Evolutionary conservation across 2,329 filamentous ascomycete species (phyloP).

Genomic region (Sporothrix schenckii): DNA sequence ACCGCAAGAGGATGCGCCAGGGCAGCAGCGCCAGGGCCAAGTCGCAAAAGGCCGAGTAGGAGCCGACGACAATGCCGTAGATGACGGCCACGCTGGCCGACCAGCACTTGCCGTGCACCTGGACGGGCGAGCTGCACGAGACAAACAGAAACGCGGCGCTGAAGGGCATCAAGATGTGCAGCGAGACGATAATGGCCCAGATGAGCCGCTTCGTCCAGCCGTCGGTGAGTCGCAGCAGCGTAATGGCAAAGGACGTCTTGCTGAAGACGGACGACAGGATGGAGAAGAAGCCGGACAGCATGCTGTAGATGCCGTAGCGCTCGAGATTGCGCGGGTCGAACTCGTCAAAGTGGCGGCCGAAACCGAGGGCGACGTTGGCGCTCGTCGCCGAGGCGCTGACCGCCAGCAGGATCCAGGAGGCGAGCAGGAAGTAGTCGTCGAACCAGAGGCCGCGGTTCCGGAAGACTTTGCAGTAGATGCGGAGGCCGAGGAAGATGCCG

Average conservation of each 20-base stretch:
- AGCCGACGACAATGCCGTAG: constrained; percentile 38
- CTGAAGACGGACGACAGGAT: constrained; percentile 41
- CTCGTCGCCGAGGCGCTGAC: constrained; percentile 24
- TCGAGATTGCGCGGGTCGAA: constrained; percentile 25
- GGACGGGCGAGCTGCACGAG: constrained; percentile 38
- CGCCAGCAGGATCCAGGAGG: constrained; percentile 37
- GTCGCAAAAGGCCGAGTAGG: constrained; percentile 39
- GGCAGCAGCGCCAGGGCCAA: constrained; percentile 40
- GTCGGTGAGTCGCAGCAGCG: constrained; percentile 42
- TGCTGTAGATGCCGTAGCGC: constrained; percentile 34
- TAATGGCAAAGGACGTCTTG: constrained; percentile 47
- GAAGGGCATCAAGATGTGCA: constrained; percentile 41
- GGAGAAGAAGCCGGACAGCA: constrained; percentile 38
- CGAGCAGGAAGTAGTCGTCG: constrained; percentile 40
- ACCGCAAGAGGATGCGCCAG: constrained; percentile 40
- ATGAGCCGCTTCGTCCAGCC: constrained; percentile 37
- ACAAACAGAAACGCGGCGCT: constrained; percentile 39
- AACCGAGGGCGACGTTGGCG: constrained; percentile 26
- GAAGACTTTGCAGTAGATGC: constrained; percentile 39
- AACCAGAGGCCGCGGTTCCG: constrained; percentile 39
- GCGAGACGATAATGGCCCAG: constrained; percentile 43
- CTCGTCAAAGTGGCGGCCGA: constrained; percentile 23
- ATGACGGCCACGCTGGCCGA: constrained; percentile 34
- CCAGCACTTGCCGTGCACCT: constrained; percentile 40
- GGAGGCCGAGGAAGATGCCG: constrained; percentile 37